These are phyloP conservation scores for Rhizoclosmatium sp. DNA, from an alignment of 192 early-diverging fungal genomes.

Conservation along the genomic window DNA sequence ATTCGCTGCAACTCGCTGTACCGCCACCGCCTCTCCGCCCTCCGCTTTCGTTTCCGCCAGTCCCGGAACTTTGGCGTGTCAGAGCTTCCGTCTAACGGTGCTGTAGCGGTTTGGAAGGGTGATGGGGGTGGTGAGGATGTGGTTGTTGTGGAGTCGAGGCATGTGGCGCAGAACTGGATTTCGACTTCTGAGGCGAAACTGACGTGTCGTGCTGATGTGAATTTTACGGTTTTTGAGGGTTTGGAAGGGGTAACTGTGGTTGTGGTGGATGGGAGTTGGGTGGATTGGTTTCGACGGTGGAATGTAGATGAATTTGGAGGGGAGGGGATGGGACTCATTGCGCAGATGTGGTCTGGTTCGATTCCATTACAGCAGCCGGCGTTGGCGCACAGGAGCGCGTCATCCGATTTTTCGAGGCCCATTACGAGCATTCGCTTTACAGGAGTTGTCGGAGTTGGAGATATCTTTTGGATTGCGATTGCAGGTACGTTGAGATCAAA, in stretches of 20 bases:
- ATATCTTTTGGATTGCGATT: background rate
- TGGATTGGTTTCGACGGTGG: background rate
- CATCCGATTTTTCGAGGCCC: background rate
- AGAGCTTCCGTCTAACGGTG: background rate
- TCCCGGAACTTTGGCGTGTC: background rate
- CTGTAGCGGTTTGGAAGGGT: background rate
- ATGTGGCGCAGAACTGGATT: background rate
- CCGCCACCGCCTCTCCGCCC: background rate
- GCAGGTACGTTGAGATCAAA: background rate
- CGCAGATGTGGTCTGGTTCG: no score
- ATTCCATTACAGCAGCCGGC: no score
- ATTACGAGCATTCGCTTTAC: conserved; percentile 7
- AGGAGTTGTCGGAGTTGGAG: background rate
- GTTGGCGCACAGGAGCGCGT: background rate
- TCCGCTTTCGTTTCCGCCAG: background rate
- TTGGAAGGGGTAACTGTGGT: background rate
- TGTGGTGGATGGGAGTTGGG: background rate
- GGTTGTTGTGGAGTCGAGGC: background rate
- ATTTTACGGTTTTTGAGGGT: background rate
- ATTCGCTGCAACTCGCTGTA: background rate
- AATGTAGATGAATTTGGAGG: background rate
- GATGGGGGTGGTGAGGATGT: background rate
- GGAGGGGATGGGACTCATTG: background rate
- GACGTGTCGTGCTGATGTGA: background rate
- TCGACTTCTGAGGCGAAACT: background rate